Evolutionary conservation across 148 eudicot species (phyloP).

Genomic region (Selenicereus undatus): DNA sequence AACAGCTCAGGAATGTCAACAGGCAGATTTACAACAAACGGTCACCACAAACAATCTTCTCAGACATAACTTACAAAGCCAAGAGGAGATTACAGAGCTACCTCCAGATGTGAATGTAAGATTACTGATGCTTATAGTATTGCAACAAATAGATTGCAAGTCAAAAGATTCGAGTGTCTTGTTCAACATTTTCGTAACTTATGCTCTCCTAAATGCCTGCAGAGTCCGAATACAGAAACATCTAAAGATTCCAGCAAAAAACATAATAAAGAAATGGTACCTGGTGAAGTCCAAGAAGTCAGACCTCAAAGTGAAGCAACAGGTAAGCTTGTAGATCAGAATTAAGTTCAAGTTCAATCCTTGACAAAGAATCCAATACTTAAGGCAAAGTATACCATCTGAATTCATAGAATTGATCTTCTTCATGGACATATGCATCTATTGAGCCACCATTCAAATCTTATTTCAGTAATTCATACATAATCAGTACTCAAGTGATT

Average conservation of each 20-base stretch:
- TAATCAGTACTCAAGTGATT: background rate
- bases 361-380: background rate
- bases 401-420: background rate
- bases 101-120: conserved; percentile 40
- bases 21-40: conserved; percentile 19
- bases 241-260: conserved; percentile 14
- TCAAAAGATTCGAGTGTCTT: background rate
- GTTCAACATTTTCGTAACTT: conserved; percentile 11
- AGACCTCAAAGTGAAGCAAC: conserved; percentile 29
- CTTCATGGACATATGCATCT: background rate
- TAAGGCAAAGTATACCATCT: background rate
- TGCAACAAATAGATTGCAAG: background rate
- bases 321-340: conserved; percentile 30
- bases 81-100: conserved; percentile 7
- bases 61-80: conserved; percentile 30
- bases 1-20: conserved; percentile 19
- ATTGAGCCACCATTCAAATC: background rate
- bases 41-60: conserved; percentile 16
- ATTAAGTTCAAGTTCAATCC: conserved; percentile 1
- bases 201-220: conserved; percentile 29
- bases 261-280: conserved; percentile 18
- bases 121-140: background rate
- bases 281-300: conserved; percentile 25
- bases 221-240: conserved; percentile 27
- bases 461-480: too few species aligned